Percentiles rank a stretch among this genome's conserved stretches.
These are phyloP conservation scores for Sphaerosporella brunnea DNA, from an alignment of 495 filamentous ascomycete species.

Conservation along the genomic window DNA sequence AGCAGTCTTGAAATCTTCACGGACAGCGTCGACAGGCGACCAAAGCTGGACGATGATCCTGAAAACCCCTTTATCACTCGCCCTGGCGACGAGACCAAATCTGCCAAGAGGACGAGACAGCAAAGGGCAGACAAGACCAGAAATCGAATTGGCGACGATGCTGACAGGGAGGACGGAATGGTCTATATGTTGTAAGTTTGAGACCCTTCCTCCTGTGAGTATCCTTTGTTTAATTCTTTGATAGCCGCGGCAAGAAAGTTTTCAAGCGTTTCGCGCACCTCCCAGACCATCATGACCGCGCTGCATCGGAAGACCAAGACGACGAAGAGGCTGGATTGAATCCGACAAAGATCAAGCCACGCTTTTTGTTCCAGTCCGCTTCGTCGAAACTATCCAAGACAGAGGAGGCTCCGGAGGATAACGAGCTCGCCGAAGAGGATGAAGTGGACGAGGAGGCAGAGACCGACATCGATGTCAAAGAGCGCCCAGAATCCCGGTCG, in stretches of 20 bases:
- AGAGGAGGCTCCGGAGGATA: constrained; percentile 5
- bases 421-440: constrained; percentile 18
- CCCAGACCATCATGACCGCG: constrained; percentile 13
- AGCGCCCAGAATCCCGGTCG: constrained; percentile 25
- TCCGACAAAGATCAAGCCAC: constrained; percentile 62
- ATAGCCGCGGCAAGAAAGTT: constrained; percentile 75
- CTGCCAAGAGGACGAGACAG: constrained; percentile 30
- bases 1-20: constrained; percentile 46
- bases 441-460: constrained; percentile 31
- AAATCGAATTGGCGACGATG: constrained; percentile 30
- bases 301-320: constrained; percentile 31
- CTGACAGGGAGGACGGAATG: constrained; percentile 49
- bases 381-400: constrained; percentile 22
- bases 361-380: constrained; percentile 56
- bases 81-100: constrained; percentile 22
- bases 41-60: constrained; percentile 43
- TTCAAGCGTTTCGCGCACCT: constrained; percentile 46
- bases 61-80: constrained; percentile 63
- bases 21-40: constrained; percentile 72
- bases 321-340: constrained; percentile 36
- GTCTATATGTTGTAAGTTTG: constrained; percentile 69
- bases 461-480: constrained; percentile 35
- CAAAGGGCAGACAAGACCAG: constrained; percentile 39
- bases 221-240: constrained; percentile 3
- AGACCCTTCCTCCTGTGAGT: not conserved